Evolutionary conservation across 306 rosid genomes (phyloP).

Genomic region (Datisca glomerata): DNA sequence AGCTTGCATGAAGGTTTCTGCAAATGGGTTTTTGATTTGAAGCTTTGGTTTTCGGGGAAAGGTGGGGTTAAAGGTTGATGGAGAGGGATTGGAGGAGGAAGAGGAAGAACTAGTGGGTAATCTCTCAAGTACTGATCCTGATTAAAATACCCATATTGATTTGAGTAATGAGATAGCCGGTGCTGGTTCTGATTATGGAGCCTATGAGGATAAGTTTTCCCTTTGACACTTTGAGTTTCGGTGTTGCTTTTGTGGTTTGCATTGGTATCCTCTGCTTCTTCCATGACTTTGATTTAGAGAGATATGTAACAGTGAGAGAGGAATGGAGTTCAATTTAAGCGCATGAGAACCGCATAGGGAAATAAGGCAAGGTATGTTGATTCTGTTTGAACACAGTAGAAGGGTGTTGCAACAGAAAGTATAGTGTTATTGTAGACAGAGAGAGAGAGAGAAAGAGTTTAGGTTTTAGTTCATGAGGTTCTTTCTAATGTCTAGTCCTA

Average conservation of each 20-base stretch:
- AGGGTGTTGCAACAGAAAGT: constrained; percentile 8
- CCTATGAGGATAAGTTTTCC: constrained; percentile 15
- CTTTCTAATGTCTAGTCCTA: constrained; percentile 22
- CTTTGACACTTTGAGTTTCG: constrained; percentile 29
- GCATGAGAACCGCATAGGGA: no score
- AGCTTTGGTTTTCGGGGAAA: constrained; percentile 38
- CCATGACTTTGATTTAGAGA: constrained; percentile 42
- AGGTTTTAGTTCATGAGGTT: constrained; percentile 30
- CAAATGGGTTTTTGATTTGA: constrained; percentile 49
- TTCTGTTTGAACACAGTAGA: no score
- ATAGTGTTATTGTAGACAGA: constrained; percentile 17
- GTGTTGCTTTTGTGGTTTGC: constrained; percentile 47
- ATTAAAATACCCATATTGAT: constrained; percentile 39
- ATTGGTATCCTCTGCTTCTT: constrained; percentile 52
- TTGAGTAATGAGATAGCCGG: constrained; percentile 38
- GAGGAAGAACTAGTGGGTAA: constrained; percentile 78
- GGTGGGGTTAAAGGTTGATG: constrained; percentile 64
- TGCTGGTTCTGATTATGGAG: constrained; percentile 18
- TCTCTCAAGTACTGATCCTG: constrained; percentile 52
- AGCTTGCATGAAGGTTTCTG: constrained; percentile 65
- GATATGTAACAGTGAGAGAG: no score
- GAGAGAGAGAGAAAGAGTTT: constrained; percentile 14
- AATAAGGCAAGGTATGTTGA: no score
- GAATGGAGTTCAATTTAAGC: no score
- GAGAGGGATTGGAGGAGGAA: constrained; percentile 63